Evolutionary conservation across 140 eudicot species (phyloP), one percentile per base, ranked within the genome.

Genomic region (Erigeron philadelphicus): DNA sequence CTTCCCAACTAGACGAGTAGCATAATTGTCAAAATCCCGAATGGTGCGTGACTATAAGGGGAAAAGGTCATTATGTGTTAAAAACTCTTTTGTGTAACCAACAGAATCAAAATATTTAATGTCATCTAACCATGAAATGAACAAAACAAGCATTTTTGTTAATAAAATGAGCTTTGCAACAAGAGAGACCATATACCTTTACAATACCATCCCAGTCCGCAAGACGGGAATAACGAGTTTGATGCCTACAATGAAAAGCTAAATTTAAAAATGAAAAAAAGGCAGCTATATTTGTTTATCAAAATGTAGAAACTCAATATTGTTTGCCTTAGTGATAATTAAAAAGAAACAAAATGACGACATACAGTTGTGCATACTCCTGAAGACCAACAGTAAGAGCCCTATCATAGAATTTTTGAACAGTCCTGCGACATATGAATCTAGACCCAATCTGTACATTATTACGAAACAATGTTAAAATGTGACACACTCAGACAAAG

Each of bases 131-230:
- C 43, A 60, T 43, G 21, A 18, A 19, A 11, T 18, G 12, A 70
- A 74, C 49, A 25, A 16, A 58, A 21, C 43, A 16, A 56, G 58
- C 8, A 69, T 0, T n/a, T 3, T 53, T 16, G 8, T 12, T 42
- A 7, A 66, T 59, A 16, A 16, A 72, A 42, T 21, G 17, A 16
- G 11, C 38, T 31, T 23, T 61, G 50, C 62, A 38, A 61, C 70
- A n/a, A 60, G 8, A 72, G 21, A 65, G 41, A 11, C 67, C 17
- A 54, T 46, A 35, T 63, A 91, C 98, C 98, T 92, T 86, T 81
- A 61, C 68, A 6, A 92, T 92, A 66, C 98, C 98, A 70, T 88
- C 98, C 98, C 98, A 92, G 70, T 92, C 87, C 43, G 90, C 96
- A 67, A 88, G 92, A 57, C 95, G 94, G 35, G 93, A 79, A 78